These are phyloP conservation scores for Yamadazyma pseudoaaseri DNA, from an alignment of 1,139 yeast species.

Conservation along the genomic window DNA sequence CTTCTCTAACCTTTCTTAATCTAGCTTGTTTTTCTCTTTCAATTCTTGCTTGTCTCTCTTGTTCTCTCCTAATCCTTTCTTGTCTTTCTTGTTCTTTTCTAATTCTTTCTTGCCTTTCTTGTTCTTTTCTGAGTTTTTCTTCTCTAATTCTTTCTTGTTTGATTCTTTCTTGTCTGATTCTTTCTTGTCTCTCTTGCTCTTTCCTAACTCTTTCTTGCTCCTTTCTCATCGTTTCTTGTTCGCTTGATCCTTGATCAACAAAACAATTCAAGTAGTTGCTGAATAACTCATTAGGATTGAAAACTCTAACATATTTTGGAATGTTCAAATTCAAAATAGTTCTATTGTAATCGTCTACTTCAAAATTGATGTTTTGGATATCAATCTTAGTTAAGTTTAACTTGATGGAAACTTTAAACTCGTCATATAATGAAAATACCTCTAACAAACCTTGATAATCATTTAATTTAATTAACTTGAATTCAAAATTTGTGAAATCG, in stretches of 20 bases:
- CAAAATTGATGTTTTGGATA: constrained; percentile 35
- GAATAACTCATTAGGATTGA: constrained; percentile 8
- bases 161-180: constrained; percentile 1
- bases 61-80: constrained; percentile 14
- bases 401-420: constrained; percentile 33
- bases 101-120: constrained; percentile 15
- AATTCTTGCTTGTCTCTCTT: constrained; percentile 16
- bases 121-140: constrained; percentile 7
- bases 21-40: constrained; percentile 16
- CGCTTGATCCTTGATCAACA: background rate
- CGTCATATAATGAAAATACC: constrained; percentile 30
- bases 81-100: constrained; percentile 16
- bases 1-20: constrained; percentile 17
- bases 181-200: constrained; percentile 3
- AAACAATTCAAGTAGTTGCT: constrained; percentile 9
- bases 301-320: constrained; percentile 24
- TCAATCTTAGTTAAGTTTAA: constrained; percentile 35
- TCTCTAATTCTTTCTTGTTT: constrained; percentile 2
- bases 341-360: constrained; percentile 25
- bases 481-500: constrained; percentile 38
- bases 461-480: constrained; percentile 28
- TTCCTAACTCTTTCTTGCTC: constrained; percentile 1
- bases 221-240: background rate
- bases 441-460: constrained; percentile 24
- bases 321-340: constrained; percentile 40